Evolutionary conservation across 2,329 filamentous ascomycete species (phyloP).

Genomic region (Trichoderma sp.): DNA sequence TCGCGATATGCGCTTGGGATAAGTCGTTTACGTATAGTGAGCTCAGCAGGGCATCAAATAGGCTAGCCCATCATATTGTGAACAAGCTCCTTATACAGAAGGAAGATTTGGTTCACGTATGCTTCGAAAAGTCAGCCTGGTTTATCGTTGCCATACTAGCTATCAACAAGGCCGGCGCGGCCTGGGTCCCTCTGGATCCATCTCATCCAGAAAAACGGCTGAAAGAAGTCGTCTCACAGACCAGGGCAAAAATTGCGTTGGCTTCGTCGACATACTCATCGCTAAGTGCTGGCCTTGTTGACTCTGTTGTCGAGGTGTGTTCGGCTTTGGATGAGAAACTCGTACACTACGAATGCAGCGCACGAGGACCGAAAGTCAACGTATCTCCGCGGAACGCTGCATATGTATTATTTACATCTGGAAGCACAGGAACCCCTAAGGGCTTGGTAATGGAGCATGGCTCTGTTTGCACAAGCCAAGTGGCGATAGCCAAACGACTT

Average conservation of each 20-base stretch:
- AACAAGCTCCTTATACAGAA: not conserved
- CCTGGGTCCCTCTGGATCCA: conserved; percentile 23
- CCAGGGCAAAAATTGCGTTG: conserved; percentile 8
- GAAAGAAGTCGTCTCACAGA: conserved; percentile 16
- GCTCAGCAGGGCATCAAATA: conserved; percentile 3
- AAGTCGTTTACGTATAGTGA: conserved; percentile 12
- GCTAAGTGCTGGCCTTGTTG: conserved; percentile 24
- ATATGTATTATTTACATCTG: conserved; percentile 21
- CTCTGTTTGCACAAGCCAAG: conserved; percentile 17
- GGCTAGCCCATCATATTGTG: conserved; percentile 14
- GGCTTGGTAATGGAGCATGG: conserved; percentile 23
- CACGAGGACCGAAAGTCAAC: not conserved
- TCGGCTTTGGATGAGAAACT: not conserved
- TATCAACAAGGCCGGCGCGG: conserved; percentile 24
- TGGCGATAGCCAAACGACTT: conserved; percentile 1
- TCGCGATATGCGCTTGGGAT: conserved; percentile 22
- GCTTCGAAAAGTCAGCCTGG: conserved; percentile 33
- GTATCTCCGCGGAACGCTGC: conserved; percentile 10
- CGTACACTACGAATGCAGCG: not conserved
- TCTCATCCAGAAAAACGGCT: conserved; percentile 16
- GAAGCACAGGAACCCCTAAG: conserved; percentile 21
- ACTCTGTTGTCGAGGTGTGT: conserved; percentile 17
- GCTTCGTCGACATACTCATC: conserved; percentile 19
- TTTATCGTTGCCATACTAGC: conserved; percentile 23
- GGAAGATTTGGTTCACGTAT: conserved; percentile 26